These are phyloP conservation scores for Chrysophaeum taylorii DNA, from an alignment of 352 stramenopile species.

Conservation along the genomic window DNA sequence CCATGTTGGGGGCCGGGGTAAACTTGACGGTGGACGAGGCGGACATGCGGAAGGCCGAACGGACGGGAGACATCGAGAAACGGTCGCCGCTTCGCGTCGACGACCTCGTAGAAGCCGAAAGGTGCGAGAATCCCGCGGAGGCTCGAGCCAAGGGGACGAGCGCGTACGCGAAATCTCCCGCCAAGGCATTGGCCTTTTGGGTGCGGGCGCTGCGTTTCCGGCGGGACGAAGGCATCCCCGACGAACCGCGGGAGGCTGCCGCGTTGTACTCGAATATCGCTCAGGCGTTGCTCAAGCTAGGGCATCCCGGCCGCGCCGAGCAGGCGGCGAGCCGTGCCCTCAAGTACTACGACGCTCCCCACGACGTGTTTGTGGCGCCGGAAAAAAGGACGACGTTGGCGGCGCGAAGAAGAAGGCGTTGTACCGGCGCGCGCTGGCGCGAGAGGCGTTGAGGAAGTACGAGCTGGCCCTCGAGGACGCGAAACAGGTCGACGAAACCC, in stretches of 20 bases:
- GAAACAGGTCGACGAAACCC: neutral
- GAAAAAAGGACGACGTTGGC: neutral
- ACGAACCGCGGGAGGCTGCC: neutral
- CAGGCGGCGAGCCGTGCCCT: neutral
- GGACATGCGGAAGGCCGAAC: slow-evolving; percentile 3
- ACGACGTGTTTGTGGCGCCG: neutral
- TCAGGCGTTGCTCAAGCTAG: slow-evolving; percentile 3
- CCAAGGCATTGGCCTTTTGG: slow-evolving; percentile 1
- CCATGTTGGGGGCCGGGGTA: neutral
- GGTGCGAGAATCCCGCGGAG: neutral
- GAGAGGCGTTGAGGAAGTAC: no score
- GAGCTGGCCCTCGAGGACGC: neutral
- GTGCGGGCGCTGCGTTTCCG: neutral
- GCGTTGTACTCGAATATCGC: slow-evolving; percentile 3
- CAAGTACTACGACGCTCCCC: neutral
- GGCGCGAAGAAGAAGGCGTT: neutral
- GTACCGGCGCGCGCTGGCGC: neutral
- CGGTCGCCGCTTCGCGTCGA: neutral
- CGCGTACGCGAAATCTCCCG: neutral
- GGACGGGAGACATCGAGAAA: slow-evolving; percentile 7
- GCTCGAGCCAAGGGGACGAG: neutral
- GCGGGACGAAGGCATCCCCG: neutral
- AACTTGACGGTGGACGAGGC: neutral
- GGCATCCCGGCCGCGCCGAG: neutral
- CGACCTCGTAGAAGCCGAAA: neutral